Conservation (phyloP, 371 early-diverging fungal species). For the Dinochytrium kinnereticum region DNA sequence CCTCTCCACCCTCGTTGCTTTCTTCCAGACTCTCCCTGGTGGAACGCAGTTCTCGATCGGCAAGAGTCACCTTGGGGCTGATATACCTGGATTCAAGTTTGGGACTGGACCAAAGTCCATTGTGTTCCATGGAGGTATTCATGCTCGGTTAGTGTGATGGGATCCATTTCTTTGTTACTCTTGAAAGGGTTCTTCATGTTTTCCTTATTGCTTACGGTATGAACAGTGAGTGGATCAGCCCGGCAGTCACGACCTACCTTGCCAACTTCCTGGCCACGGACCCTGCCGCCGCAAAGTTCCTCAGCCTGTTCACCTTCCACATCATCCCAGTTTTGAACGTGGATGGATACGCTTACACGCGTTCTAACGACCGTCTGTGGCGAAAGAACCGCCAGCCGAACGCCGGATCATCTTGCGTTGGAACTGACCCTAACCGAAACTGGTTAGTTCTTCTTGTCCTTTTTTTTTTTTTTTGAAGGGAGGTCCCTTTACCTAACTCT, state of each 20-base stretch:
- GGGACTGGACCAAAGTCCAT: constrained; percentile 31
- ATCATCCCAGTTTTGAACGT: constrained; percentile 45
- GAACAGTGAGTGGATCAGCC: constrained; percentile 44
- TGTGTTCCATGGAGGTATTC: constrained; percentile 41
- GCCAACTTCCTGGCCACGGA: constrained; percentile 27
- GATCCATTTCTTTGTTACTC: too few relatives aligned
- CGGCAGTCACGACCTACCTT: constrained; percentile 29
- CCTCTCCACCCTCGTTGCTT: background rate
- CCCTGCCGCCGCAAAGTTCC: constrained; percentile 5
- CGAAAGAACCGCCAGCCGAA: constrained; percentile 46
- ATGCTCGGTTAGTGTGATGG: too few relatives aligned
- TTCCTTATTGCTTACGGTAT: too few relatives aligned
- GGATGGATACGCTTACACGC: constrained; percentile 48
- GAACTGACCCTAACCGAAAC: constrained; percentile 49
- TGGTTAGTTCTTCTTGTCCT: constrained; percentile 7
- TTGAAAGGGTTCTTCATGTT: too few relatives aligned
- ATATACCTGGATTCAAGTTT: constrained; percentile 28
- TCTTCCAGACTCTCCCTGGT: constrained; percentile 18
- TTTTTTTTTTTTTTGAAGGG: too few relatives aligned
- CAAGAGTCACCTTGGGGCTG: constrained; percentile 19
- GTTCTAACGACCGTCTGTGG: constrained; percentile 38
- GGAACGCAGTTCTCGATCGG: constrained; percentile 20
- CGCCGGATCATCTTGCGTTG: constrained; percentile 36
- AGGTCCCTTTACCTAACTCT: background rate
- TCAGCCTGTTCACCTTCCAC: constrained; percentile 36